Evolutionary conservation across 768 basidiomycete species (phyloP).

Genomic region (Galerina sulciceps): DNA sequence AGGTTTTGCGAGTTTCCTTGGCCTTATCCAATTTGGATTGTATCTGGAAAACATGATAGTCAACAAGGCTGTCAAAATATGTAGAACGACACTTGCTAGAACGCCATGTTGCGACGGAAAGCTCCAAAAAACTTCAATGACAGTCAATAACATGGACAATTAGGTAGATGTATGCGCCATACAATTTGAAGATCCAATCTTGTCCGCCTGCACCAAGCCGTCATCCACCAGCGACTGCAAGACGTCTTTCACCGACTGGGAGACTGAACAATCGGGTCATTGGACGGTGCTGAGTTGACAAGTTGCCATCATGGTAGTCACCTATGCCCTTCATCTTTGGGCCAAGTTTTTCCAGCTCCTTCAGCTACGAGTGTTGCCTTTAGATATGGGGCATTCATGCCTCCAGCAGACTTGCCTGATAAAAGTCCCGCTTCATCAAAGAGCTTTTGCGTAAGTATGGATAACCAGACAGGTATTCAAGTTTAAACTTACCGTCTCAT

Average conservation of each 20-base stretch:
- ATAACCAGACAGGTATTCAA: neutral
- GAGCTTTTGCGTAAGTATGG: neutral
- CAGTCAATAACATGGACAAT: constrained; percentile 27
- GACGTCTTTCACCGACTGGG: constrained; percentile 92
- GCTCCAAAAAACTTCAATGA: constrained; percentile 84
- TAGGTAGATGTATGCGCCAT: constrained; percentile 30
- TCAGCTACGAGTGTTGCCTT: constrained; percentile 55
- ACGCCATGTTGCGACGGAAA: constrained; percentile 90
- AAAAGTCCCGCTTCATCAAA: constrained; percentile 26
- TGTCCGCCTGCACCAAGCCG: constrained; percentile 83
- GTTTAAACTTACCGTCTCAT: constrained; percentile 68
- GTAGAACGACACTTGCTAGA: constrained; percentile 46
- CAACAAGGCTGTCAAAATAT: neutral
- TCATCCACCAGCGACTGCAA: constrained; percentile 88
- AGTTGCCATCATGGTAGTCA: constrained; percentile 28
- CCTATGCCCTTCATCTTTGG: constrained; percentile 93
- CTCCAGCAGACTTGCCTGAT: constrained; percentile 19
- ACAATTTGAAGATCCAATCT: constrained; percentile 96
- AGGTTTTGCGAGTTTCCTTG: constrained; percentile 46
- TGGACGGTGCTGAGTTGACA: neutral
- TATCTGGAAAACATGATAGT: constrained; percentile 40
- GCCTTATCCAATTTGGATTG: constrained; percentile 57
- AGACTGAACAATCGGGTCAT: constrained; percentile 50
- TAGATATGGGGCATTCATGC: neutral
- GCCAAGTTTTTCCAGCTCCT: constrained; percentile 89